These are phyloP conservation scores for Cercospora sp. DNA, from an alignment of 2,329 filamentous ascomycete genomes.

Conservation along the genomic window DNA sequence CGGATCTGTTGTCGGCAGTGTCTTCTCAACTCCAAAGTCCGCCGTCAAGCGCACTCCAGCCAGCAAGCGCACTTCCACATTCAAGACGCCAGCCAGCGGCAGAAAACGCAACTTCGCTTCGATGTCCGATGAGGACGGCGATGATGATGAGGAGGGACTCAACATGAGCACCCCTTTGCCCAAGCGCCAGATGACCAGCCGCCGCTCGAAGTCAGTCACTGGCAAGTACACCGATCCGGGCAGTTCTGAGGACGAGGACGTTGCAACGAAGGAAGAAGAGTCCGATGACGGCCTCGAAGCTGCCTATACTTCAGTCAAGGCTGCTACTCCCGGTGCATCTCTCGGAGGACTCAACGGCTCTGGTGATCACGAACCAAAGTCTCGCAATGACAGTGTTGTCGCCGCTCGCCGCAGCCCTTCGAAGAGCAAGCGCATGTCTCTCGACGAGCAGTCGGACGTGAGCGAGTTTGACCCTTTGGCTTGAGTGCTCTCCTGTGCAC, in stretches of 20 bases:
- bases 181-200: constrained; percentile 24
- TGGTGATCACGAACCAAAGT: neutral
- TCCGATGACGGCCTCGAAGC: constrained; percentile 12
- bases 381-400: constrained; percentile 9
- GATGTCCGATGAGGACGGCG: constrained; percentile 34
- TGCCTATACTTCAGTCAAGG: constrained; percentile 3
- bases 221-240: constrained; percentile 2
- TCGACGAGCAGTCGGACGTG: constrained; percentile 11
- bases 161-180: constrained; percentile 11
- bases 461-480: constrained; percentile 10
- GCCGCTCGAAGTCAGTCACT: constrained; percentile 18
- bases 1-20: neutral
- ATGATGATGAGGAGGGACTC: constrained; percentile 26
- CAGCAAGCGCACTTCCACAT: constrained; percentile 14
- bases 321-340: neutral
- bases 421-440: constrained; percentile 3
- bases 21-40: constrained; percentile 13
- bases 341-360: neutral
- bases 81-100: constrained; percentile 23
- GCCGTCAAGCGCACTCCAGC: constrained; percentile 6
- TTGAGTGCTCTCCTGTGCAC: neutral
- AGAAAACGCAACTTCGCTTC: constrained; percentile 17
- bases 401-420: neutral
- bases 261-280: constrained; percentile 3
- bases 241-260: neutral